phyloP scores from a whole-genome alignment of 148 eudicot genomes.

The Vaccinium myrtillus region DNA sequence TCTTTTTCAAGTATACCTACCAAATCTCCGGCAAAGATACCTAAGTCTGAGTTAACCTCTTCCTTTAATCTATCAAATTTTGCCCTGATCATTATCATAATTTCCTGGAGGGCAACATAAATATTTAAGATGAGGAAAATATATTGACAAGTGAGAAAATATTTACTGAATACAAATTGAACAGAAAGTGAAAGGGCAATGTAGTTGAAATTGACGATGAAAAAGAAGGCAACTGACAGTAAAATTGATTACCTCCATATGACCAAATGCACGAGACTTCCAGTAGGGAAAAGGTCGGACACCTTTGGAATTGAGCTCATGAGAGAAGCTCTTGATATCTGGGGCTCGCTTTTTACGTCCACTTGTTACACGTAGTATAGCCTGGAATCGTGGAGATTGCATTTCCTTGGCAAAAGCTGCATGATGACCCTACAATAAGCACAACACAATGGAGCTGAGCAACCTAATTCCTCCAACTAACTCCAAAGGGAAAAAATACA shows the following conservation, averaged over 20 bases:
- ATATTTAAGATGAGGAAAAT: background rate
- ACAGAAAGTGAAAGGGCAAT: background rate
- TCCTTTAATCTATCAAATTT: constrained; percentile 91
- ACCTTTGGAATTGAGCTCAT: constrained; percentile 97
- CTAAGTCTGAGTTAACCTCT: constrained; percentile 86
- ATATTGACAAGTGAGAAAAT: background rate
- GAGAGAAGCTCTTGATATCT: constrained; percentile 96
- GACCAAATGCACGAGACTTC: constrained; percentile 87
- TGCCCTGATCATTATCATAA: constrained; percentile 80
- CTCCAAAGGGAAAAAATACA: constrained; percentile 6
- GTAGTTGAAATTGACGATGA: background rate
- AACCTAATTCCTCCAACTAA: constrained; percentile 30
- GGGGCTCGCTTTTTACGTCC: constrained; percentile 75
- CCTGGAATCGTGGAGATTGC: constrained; percentile 95
- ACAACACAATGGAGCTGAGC: constrained; percentile 30
- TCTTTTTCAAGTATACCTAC: constrained; percentile 66
- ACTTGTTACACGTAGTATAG: constrained; percentile 81
- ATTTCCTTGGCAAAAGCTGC: constrained; percentile 84
- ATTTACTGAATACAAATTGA: background rate
- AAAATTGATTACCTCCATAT: constrained; percentile 54
- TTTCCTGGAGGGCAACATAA: constrained; percentile 45
- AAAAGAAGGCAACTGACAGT: background rate
- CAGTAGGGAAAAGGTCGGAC: constrained; percentile 88
- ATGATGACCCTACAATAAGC: constrained; percentile 55
- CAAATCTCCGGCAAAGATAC: constrained; percentile 92